Evolutionary conservation across 2,329 filamentous ascomycete genomes (phyloP).

Genomic region (Penicillium sclerotiorum): DNA sequence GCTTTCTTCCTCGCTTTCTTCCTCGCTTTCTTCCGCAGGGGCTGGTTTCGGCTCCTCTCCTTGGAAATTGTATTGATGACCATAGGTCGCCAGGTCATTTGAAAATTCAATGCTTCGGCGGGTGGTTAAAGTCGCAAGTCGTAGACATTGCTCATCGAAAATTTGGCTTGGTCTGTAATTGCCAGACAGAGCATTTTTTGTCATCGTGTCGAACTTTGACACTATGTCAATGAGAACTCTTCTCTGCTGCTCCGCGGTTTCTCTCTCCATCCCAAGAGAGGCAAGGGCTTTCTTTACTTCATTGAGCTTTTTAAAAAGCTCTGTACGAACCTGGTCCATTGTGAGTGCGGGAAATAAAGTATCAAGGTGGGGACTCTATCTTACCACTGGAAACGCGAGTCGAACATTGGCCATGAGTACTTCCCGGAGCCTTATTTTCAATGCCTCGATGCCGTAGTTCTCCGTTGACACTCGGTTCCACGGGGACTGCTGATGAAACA

Average conservation of each 20-base stretch:
- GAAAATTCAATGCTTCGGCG: neutral
- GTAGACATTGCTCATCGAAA: neutral
- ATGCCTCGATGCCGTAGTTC: conserved; percentile 44
- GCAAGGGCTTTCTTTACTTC: neutral
- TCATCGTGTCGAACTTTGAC: neutral
- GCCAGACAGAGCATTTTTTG: neutral
- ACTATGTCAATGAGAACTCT: neutral
- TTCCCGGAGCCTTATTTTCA: conserved; percentile 33
- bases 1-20: too few species aligned
- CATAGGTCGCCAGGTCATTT: neutral
- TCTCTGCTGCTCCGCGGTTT: neutral
- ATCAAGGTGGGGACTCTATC: neutral
- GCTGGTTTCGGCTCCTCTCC: too few species aligned
- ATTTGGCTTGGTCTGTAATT: neutral
- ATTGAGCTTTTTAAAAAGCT: neutral
- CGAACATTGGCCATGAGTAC: neutral
- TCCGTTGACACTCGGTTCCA: conserved; percentile 44
- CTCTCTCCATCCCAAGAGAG: neutral
- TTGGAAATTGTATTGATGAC: neutral
- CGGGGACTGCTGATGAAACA: conserved; percentile 37
- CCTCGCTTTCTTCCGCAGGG: too few species aligned
- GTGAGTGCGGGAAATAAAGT: neutral
- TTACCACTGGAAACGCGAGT: neutral
- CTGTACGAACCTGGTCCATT: neutral
- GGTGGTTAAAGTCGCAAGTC: neutral